Percentiles rank a stretch among this genome's conserved stretches.
Evolutionary conservation across 2,329 filamentous ascomycete genomes (phyloP).

Genomic region (Raffaelea arxii): DNA sequence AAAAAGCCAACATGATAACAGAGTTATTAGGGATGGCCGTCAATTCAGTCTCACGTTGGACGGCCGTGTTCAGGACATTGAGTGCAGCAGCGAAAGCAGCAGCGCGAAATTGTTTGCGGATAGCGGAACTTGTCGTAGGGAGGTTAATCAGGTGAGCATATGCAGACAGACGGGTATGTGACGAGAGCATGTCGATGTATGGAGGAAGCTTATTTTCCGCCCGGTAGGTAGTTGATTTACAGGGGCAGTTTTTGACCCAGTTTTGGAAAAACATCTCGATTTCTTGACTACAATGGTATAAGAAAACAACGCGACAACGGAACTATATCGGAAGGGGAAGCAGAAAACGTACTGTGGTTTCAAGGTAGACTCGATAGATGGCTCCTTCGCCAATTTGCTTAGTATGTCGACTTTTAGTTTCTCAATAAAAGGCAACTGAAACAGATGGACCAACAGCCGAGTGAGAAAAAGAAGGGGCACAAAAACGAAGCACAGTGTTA

Average conservation of each 20-base stretch:
- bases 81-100: neutral
- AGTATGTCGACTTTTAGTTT: neutral
- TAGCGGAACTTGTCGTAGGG: neutral
- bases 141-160: neutral
- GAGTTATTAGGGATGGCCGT: neutral
- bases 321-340: neutral
- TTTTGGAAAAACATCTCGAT: neutral
- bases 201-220: neutral
- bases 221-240: neutral
- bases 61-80: neutral
- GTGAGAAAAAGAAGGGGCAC: too few species aligned
- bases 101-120: neutral
- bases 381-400: neutral
- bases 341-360: neutral
- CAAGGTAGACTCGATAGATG: neutral
- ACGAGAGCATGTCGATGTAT: neutral
- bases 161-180: neutral
- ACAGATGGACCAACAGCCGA: too few species aligned
- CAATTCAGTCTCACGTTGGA: neutral
- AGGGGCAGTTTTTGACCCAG: neutral
- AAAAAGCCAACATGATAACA: neutral
- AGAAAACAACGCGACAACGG: neutral
- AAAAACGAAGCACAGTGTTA: too few species aligned
- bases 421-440: neutral
- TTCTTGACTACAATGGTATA: neutral